phyloP scores from a whole-genome alignment of 176 grass and related monocot genomes.

The Eragrostis nindensis region DNA sequence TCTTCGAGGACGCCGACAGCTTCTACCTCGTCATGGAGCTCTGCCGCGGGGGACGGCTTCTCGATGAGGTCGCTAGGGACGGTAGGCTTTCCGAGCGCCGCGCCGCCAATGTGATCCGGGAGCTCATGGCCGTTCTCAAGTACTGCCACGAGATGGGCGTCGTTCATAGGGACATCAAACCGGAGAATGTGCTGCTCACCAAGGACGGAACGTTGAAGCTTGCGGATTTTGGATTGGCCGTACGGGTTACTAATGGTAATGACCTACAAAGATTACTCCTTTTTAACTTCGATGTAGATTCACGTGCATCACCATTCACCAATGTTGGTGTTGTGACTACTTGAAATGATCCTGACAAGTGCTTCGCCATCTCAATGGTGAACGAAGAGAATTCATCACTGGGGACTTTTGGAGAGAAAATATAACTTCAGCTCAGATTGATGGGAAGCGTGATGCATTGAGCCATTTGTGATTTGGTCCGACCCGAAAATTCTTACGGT shows the following conservation, averaged over 20 bases:
- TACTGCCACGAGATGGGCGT: conserved; percentile 51
- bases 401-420: background rate
- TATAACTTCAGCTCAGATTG: background rate
- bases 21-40: conserved; percentile 79
- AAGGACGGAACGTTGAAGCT: conserved; percentile 46
- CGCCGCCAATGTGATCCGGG: conserved; percentile 47
- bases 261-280: background rate
- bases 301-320: background rate
- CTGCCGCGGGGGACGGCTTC: conserved; percentile 56
- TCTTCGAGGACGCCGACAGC: conserved; percentile 59
- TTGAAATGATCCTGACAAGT: background rate
- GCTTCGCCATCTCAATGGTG: background rate
- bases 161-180: conserved; percentile 59
- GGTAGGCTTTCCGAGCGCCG: conserved; percentile 48
- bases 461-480: background rate
- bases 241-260: conserved; percentile 36
- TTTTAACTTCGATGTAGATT: background rate
- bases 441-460: background rate
- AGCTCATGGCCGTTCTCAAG: conserved; percentile 49
- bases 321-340: background rate
- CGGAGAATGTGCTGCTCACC: conserved; percentile 77
- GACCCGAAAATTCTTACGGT: background rate
- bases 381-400: background rate
- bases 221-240: conserved; percentile 50
- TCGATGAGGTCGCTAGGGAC: conserved; percentile 57